Conservation (phyloP, 768 basidiomycete species). For the Favolaschia claudopus region DNA sequence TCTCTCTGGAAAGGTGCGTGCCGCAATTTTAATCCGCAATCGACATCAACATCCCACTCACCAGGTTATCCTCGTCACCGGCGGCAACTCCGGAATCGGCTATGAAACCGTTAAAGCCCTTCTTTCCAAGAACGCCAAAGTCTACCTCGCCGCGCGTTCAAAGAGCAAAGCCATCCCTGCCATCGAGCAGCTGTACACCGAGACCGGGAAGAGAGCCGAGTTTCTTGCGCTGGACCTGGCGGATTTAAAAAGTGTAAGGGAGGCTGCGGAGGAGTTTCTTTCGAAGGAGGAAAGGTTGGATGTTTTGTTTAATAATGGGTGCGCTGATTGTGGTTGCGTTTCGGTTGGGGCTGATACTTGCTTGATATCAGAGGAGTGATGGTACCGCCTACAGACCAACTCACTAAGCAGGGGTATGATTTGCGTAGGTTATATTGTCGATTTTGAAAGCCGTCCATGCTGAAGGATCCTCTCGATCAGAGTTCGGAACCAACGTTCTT, state of each 20-base stretch:
- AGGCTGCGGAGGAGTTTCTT: slow-evolving; percentile 47
- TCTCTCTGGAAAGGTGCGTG: slow-evolving; percentile 38
- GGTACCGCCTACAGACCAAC: slow-evolving; percentile 36
- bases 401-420: slow-evolving; percentile 48
- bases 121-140: slow-evolving; percentile 37
- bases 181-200: slow-evolving; percentile 33
- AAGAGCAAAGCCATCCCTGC: slow-evolving; percentile 31
- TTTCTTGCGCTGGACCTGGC: slow-evolving; percentile 53
- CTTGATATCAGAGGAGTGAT: slow-evolving; percentile 49
- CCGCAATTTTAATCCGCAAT: slow-evolving; percentile 24
- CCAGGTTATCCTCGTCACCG: slow-evolving; percentile 13
- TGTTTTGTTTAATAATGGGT: slow-evolving; percentile 31
- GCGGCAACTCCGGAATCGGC: slow-evolving; percentile 30
- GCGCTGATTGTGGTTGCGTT: background rate
- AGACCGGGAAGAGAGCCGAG: slow-evolving; percentile 10
- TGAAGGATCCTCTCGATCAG: background rate
- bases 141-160: slow-evolving; percentile 39
- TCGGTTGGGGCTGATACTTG: background rate
- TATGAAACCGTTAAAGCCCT: slow-evolving; percentile 35
- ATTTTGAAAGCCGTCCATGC: too few relatives aligned
- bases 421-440: slow-evolving; percentile 31
- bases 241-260: slow-evolving; percentile 44
- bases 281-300: slow-evolving; percentile 23
- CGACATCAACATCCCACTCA: background rate
- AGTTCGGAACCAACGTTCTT: too few relatives aligned